Percentiles rank a stretch among this genome's conserved stretches.
Evolutionary conservation across 305 asterid genomes (phyloP).

Genomic region (Salvia sclarea): DNA sequence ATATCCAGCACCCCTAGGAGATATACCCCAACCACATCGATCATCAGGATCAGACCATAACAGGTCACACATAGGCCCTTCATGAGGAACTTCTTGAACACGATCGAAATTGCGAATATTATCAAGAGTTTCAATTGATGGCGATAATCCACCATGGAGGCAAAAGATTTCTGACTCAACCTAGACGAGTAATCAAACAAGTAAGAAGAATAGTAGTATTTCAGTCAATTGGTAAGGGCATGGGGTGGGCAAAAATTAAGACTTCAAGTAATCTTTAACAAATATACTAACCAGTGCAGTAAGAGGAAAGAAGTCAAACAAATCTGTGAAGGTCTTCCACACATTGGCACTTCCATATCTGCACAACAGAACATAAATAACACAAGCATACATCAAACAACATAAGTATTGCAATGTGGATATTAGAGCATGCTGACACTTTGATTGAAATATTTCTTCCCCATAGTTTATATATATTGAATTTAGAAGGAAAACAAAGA

Average conservation of each 20-base stretch:
- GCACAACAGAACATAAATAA: conserved; percentile 13
- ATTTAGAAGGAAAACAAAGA: conserved; percentile 2
- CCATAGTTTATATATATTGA: neutral
- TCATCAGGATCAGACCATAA: conserved; percentile 81
- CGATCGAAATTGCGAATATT: conserved; percentile 62
- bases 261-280: neutral
- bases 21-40: conserved; percentile 79
- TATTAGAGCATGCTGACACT: neutral
- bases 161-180: conserved; percentile 69
- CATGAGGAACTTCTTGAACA: conserved; percentile 78
- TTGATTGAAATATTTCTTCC: conserved; percentile 1
- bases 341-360: conserved; percentile 80
- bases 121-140: conserved; percentile 66
- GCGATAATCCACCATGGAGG: conserved; percentile 70
- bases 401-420: neutral
- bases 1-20: conserved; percentile 79
- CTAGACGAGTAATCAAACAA: conserved; percentile 31
- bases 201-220: conserved; percentile 12
- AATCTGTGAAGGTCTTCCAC: conserved; percentile 76
- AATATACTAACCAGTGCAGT: conserved; percentile 68
- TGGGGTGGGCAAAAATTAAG: neutral
- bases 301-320: conserved; percentile 72
- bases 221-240: neutral
- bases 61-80: conserved; percentile 77
- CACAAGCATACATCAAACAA: neutral